phyloP scores from a whole-genome alignment of 2,329 filamentous ascomycete species.

The Fusarium sterilihyphosum region DNA sequence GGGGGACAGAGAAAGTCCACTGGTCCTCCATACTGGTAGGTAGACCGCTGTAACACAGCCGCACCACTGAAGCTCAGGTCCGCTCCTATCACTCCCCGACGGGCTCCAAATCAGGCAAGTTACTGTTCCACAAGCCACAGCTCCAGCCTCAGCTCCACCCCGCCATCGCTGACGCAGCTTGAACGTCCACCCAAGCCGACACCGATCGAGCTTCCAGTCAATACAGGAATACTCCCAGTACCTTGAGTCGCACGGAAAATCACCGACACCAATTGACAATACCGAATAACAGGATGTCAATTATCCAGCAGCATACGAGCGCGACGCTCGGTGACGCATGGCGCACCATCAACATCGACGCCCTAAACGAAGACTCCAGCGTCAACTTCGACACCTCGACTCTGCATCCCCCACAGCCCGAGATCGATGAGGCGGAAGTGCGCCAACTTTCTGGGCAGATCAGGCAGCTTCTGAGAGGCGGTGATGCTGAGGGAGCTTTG shows the following conservation, averaged over 20 bases:
- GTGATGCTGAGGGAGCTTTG: slow-evolving; percentile 87
- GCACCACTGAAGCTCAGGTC: background rate
- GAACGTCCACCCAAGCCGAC: slow-evolving; percentile 25
- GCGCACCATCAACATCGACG: slow-evolving; percentile 95
- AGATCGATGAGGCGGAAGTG: slow-evolving; percentile 80
- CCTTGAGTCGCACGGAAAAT: slow-evolving; percentile 4
- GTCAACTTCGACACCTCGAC: slow-evolving; percentile 91
- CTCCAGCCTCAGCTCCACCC: slow-evolving; percentile 45
- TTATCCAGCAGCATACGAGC: slow-evolving; percentile 72
- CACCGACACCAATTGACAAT: background rate
- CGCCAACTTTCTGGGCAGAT: slow-evolving; percentile 83
- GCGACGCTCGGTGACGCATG: slow-evolving; percentile 71
- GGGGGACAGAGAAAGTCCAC: background rate
- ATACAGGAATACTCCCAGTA: background rate
- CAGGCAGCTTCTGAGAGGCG: slow-evolving; percentile 85
- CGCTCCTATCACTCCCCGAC: background rate
- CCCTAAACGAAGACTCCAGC: slow-evolving; percentile 87
- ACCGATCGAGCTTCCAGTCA: slow-evolving; percentile 26
- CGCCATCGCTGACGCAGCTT: slow-evolving; percentile 49
- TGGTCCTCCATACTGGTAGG: background rate
- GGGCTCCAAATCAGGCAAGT: background rate
- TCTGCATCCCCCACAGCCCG: slow-evolving; percentile 79
- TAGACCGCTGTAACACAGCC: background rate
- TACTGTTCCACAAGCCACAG: slow-evolving; percentile 25
- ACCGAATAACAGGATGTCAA: slow-evolving; percentile 61